Evolutionary conservation across 1,284 basidiomycete genomes (phyloP), one percentile per base, ranked within the genome.

Genomic region (Trichosporon inkin): DNA sequence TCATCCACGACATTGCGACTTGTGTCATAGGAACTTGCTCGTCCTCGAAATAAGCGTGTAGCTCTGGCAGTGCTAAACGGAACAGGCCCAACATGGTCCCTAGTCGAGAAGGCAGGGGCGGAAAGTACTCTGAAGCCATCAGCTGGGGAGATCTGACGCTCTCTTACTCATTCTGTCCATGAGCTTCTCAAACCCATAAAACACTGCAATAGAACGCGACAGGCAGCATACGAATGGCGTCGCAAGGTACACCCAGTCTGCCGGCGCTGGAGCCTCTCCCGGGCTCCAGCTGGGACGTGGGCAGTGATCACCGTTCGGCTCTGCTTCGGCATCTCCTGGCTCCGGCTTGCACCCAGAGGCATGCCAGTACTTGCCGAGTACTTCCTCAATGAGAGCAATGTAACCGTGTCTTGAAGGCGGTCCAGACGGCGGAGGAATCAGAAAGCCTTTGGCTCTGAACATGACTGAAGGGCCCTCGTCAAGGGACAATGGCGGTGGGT

Each of bases 41-140:
- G 55, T 49, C 74, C 57, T 78, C 76, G 56, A 76, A 78, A 64
- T 75, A 78, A 13, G 68, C 68, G 56, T 73, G 71, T 3, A 78
- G 64, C 17, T 78, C 76, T 0, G 76, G 76, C 4, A 72, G 57
- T 7, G 73, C 71, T 6, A 68, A 61, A 5, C 75, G 62, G 63
- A 78, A 74, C 6, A 78, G 67, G 5, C 71, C 71, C 17, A 78
- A 65, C 54, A 78, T 65, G 0, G 68, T 68, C 4, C 75, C 76
- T 1, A 78, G 60, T 0, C 74, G 67, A 0, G 68, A 68, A 0
- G 75, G 74, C 0, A 78, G 55, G 0, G 75, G 71, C 1, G 75
- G 75, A 57, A 75, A 76, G 1, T 60, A 16, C 36, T 62, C 73
- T 75, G 53, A 5, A 10, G 28, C 1, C 1, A 36, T 60, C 55